Evolutionary conservation across 805 yeast species (phyloP).

Genomic region (Maudiozyma bulderi): DNA sequence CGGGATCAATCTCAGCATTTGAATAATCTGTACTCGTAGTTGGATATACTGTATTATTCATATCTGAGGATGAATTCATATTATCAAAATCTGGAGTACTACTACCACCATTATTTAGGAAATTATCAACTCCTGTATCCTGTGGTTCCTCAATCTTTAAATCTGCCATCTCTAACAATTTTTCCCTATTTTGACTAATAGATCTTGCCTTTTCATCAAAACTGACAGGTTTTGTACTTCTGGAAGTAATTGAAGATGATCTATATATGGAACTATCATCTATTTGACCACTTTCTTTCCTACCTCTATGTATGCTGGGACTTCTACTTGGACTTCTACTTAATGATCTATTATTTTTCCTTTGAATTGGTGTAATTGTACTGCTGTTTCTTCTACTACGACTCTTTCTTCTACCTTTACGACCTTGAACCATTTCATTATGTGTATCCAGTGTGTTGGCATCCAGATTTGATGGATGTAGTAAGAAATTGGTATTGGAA

Average conservation of each 20-base stretch:
- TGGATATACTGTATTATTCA: not conserved
- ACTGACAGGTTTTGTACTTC: slow-evolving; percentile 7
- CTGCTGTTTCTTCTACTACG: slow-evolving; percentile 4
- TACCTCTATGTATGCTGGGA: not conserved
- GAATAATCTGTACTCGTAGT: not conserved
- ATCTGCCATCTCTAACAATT: slow-evolving; percentile 24
- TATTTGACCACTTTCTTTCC: slow-evolving; percentile 7
- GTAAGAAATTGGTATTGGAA: not conserved
- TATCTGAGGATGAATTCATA: not conserved
- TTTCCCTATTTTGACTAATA: slow-evolving; percentile 25
- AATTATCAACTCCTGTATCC: not conserved
- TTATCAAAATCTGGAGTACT: not conserved
- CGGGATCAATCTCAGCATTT: not conserved
- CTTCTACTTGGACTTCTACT: not conserved
- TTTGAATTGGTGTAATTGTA: not conserved
- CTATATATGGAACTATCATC: slow-evolving; percentile 1
- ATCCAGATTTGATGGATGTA: not conserved
- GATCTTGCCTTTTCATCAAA: slow-evolving; percentile 26
- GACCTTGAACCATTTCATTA: slow-evolving; percentile 22
- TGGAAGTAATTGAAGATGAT: slow-evolving; percentile 4
- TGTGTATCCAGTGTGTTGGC: slow-evolving; percentile 5
- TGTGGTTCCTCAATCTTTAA: slow-evolving; percentile 3
- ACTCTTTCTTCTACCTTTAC: slow-evolving; percentile 16
- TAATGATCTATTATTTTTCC: not conserved
- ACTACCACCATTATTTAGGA: not conserved